A percentile compares a stretch with the other conserved stretches of the same genome.
Conservation (phyloP, 805 yeast genomes). For the Kuraishia hungarica region DNA sequence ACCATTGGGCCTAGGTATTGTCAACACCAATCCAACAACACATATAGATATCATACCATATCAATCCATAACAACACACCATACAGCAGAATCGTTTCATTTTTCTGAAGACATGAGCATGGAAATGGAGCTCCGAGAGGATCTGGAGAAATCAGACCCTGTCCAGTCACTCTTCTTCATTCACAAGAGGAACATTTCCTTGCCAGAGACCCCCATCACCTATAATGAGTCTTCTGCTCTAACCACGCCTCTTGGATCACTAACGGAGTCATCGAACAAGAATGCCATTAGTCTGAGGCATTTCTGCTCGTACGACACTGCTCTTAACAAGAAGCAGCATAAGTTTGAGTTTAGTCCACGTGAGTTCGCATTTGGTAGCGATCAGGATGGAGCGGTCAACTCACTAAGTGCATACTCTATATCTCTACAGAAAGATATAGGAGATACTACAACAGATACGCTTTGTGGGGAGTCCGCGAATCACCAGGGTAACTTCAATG, state of each 20-base stretch:
- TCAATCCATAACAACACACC: background rate
- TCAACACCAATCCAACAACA: background rate
- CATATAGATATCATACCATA: background rate
- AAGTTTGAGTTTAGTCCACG: background rate
- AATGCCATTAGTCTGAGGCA: constrained; percentile 17
- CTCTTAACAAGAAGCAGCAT: constrained; percentile 2
- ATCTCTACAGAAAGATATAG: no score
- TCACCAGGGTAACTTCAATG: no score
- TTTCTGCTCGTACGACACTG: constrained; percentile 22
- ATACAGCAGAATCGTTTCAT: background rate
- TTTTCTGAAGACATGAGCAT: background rate
- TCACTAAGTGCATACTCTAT: background rate
- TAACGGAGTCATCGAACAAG: background rate
- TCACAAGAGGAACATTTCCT: background rate
- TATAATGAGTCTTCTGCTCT: background rate
- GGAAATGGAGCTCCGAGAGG: background rate
- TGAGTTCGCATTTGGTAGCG: background rate
- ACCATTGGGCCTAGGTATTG: background rate
- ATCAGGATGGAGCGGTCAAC: background rate
- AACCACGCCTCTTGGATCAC: background rate
- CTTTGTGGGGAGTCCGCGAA: no score
- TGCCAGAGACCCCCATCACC: constrained; percentile 2
- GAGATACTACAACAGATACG: no score
- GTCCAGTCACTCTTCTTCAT: background rate
- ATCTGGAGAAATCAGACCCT: background rate